Percentiles rank a stretch among this genome's conserved stretches.
phyloP scores from a whole-genome alignment of 345 rosid species.

The Eucalyptus polyanthemos region DNA sequence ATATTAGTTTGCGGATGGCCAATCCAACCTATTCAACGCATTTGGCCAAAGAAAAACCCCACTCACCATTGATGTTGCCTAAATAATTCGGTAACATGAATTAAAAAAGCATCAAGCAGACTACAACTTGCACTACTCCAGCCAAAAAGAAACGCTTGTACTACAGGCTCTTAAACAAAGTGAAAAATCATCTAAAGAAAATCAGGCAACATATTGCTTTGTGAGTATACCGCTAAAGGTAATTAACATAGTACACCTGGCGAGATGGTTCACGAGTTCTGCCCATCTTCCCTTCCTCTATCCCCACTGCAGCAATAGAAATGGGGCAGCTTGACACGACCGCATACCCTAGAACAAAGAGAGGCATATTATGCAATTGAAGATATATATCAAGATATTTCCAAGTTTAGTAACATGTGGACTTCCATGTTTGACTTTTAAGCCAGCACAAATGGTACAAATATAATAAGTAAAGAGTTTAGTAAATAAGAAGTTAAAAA shows the following conservation, averaged over 20 bases:
- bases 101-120: not conserved
- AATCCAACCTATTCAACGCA: not conserved
- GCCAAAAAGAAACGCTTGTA: not conserved
- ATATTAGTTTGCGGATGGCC: not conserved
- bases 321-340: slow-evolving; percentile 84
- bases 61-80: not conserved
- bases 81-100: not conserved
- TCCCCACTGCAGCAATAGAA: slow-evolving; percentile 96
- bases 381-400: not conserved
- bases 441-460: not conserved
- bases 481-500: not conserved
- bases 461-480: not conserved
- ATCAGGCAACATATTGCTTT: not conserved
- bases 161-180: not conserved
- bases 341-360: slow-evolving; percentile 55
- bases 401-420: not conserved
- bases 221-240: not conserved
- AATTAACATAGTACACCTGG: not conserved
- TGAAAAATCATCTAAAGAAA: not conserved
- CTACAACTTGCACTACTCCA: not conserved
- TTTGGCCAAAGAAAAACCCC: not conserved
- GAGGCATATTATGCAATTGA: not conserved
- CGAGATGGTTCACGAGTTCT: not conserved
- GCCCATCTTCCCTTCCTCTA: slow-evolving; percentile 14
- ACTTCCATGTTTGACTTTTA: not conserved